Base-by-base conservation (phyloP, 768 basidiomycete genomes). In the Mycena pura region DNA sequence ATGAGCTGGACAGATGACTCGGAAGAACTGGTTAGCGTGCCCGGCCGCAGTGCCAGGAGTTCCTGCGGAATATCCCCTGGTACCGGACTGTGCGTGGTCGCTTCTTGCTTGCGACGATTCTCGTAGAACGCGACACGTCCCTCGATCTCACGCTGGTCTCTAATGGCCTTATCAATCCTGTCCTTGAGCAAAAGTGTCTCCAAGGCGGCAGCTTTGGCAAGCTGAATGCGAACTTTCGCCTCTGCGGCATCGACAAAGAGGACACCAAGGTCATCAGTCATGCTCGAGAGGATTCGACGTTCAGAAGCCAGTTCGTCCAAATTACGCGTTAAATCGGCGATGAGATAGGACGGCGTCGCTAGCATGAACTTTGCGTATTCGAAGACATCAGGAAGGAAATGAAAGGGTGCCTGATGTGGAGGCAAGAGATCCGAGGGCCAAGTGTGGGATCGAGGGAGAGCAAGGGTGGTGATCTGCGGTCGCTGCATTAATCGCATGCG, bases 371-470 rank as follows among this genome's bases (percentile, higher is more conserved):
- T 95, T 19, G 95, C 84, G 73, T 91, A 97, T 36, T 79, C 77
- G 64, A 88, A 87, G 38, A 97, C 91, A 69, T 98, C 95, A 0
- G 96, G 97, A 21, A 96, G 82, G 79, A 99, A 99, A 72, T 97
- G 86, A 80, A 96, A 99, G 7, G 97, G 96, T 0, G 95, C 93
- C 69, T 95, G 90, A 65, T 96, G 93, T 19, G 95, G 92, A 14
- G 93, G 90, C 28, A 97, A 77, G 2, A 96, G 83, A 60, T 96
- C 95, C 2, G 95, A 96, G 2, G 95, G 96, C 96, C 96, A 99
- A 3, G 94, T 93, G 15, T 79, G 69, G 2, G 96, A 96, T 22
- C 94, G 89, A 36, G 97, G 97, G 7, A 99, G 82, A 3, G 97
- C 96, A 31, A 99, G 84, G 0, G 96, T 98, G 4, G 95, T 95